phyloP scores from a whole-genome alignment of 306 rosid genomes.

The Citrullus mucosospermus region DNA sequence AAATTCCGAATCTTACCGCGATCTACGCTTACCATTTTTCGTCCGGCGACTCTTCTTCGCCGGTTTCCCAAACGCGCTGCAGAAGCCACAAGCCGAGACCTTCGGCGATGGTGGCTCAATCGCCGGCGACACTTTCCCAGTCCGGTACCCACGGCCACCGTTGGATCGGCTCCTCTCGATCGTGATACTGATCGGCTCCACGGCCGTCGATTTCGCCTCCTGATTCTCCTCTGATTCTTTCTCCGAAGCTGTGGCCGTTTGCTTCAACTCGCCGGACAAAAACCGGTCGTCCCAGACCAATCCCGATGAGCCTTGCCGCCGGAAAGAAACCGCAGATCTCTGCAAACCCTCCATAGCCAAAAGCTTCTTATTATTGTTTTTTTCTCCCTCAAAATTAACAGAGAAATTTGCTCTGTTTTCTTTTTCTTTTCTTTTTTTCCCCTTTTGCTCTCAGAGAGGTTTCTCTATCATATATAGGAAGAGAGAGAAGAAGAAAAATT shows the following conservation, averaged over 20 bases:
- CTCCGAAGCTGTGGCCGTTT: neutral
- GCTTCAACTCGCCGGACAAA: slow-evolving; percentile 4
- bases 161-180: slow-evolving; percentile 47
- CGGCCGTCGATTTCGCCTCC: neutral
- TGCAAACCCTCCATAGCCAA: slow-evolving; percentile 16
- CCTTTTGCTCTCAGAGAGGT: neutral
- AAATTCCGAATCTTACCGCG: slow-evolving; percentile 12
- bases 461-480: slow-evolving; percentile 1
- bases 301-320: slow-evolving; percentile 25
- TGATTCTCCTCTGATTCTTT: neutral
- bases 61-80: slow-evolving; percentile 44
- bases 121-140: slow-evolving; percentile 54
- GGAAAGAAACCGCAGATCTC: slow-evolving; percentile 18
- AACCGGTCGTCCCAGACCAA: slow-evolving; percentile 20
- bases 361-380: neutral
- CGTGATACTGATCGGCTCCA: slow-evolving; percentile 14
- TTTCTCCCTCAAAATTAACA: neutral
- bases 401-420: neutral
- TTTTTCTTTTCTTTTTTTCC: neutral
- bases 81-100: slow-evolving; percentile 62
- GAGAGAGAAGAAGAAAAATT: neutral
- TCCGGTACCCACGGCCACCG: slow-evolving; percentile 50
- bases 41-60: slow-evolving; percentile 25
- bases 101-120: slow-evolving; percentile 83
- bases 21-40: slow-evolving; percentile 31